Conservation (phyloP, 345 rosid species). For the Turnera subulata region DNA sequence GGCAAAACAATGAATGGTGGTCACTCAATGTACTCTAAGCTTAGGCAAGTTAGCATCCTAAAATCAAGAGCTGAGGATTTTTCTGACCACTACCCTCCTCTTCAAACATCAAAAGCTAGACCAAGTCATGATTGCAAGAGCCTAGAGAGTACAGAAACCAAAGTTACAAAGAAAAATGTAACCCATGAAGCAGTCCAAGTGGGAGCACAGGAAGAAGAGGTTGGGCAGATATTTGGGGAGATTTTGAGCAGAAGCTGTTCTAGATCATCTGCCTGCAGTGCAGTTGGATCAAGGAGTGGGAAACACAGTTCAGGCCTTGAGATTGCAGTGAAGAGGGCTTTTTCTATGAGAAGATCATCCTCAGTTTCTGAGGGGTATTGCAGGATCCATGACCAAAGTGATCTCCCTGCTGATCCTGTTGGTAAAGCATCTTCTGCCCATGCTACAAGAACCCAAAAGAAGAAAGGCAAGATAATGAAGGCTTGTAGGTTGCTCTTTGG, state of each 20-base stretch:
- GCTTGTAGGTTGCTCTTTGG: conserved; percentile 1
- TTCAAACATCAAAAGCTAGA: not conserved
- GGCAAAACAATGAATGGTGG: not conserved
- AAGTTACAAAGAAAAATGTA: not conserved
- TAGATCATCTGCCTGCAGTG: not conserved
- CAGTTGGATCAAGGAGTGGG: not conserved
- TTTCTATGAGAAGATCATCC: conserved; percentile 79
- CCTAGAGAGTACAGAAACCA: not conserved
- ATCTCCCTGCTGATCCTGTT: not conserved
- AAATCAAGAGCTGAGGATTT: not conserved
- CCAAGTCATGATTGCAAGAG: not conserved
- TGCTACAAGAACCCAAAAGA: not conserved
- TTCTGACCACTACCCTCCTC: not conserved
- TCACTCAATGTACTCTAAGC: not conserved
- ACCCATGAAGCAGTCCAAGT: not conserved
- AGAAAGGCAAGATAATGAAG: not conserved
- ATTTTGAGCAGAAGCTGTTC: conserved; percentile 1
- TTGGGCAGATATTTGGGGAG: conserved; percentile 4
- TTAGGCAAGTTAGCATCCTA: not conserved
- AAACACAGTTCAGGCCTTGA: not conserved
- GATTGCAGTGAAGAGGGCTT: conserved; percentile 42
- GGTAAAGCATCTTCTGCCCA: not conserved
- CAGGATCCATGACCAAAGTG: conserved; percentile 65
- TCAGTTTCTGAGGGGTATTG: conserved; percentile 77
- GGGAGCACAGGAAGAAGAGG: not conserved